A percentile compares a stretch with the other conserved stretches of the same genome.
Conservation (phyloP, 2,329 filamentous ascomycete genomes). For the Penicillium sp. region DNA sequence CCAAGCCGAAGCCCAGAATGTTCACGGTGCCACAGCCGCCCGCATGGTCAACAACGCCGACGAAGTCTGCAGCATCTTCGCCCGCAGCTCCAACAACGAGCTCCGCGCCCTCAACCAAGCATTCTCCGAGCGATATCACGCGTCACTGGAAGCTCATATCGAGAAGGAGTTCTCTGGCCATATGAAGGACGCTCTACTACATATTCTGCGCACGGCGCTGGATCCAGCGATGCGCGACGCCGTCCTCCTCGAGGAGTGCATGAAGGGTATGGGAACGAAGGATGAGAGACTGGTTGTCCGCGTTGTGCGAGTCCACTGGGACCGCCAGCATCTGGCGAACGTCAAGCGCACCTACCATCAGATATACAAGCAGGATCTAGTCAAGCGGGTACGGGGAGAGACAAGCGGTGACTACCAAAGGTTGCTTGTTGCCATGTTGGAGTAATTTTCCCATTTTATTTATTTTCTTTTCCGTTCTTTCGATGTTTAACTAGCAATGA, state of each 20-base stretch:
- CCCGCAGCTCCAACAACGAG: constrained; percentile 77
- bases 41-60: constrained; percentile 55
- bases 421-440: constrained; percentile 71
- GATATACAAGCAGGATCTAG: constrained; percentile 70
- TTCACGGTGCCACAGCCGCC: constrained; percentile 78
- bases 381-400: constrained; percentile 75
- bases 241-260: constrained; percentile 78
- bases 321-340: constrained; percentile 72
- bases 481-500: not conserved
- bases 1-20: constrained; percentile 74
- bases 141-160: constrained; percentile 73
- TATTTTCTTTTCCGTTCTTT: not conserved
- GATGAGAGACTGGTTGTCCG: constrained; percentile 77
- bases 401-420: constrained; percentile 83
- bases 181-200: constrained; percentile 83
- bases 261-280: constrained; percentile 87
- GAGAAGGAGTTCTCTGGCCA: constrained; percentile 86
- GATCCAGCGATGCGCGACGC: constrained; percentile 88
- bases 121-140: constrained; percentile 75
- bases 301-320: constrained; percentile 85
- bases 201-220: constrained; percentile 75
- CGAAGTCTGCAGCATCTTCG: constrained; percentile 76
- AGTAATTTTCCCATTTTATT: constrained; percentile 31
- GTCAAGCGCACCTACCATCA: constrained; percentile 79
- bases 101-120: constrained; percentile 78